Evolutionary conservation across 2,329 filamentous ascomycete species (phyloP).

Genomic region (Pyricularia sp.): DNA sequence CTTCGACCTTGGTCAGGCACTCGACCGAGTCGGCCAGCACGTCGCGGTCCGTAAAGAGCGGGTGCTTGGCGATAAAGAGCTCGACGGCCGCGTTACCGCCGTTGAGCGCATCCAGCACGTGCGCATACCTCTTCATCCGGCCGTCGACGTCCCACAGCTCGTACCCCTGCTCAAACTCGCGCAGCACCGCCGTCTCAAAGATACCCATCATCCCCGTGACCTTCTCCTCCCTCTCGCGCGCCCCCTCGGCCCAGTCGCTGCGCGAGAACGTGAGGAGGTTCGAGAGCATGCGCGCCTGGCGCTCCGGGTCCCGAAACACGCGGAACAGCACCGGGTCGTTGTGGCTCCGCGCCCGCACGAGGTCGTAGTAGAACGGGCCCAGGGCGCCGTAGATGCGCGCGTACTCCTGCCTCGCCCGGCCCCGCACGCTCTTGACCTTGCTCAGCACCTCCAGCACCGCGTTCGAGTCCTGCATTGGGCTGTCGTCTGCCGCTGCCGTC

Average conservation of each 20-base stretch:
- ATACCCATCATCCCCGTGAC: slow-evolving; percentile 66
- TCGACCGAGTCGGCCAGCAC: slow-evolving; percentile 61
- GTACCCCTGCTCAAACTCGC: slow-evolving; percentile 90
- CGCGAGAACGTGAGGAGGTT: slow-evolving; percentile 71
- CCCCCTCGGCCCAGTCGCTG: slow-evolving; percentile 73
- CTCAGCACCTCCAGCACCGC: slow-evolving; percentile 61
- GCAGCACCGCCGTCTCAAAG: slow-evolving; percentile 83
- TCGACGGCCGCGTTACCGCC: slow-evolving; percentile 72
- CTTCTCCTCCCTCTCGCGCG: slow-evolving; percentile 60
- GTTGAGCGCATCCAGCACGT: slow-evolving; percentile 74
- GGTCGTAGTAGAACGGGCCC: slow-evolving; percentile 80
- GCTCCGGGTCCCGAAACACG: slow-evolving; percentile 77
- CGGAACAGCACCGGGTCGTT: slow-evolving; percentile 79
- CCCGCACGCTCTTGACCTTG: slow-evolving; percentile 67
- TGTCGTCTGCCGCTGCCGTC: slow-evolving; percentile 24
- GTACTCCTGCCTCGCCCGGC: slow-evolving; percentile 80
- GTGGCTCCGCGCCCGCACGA: slow-evolving; percentile 61
- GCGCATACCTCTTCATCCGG: slow-evolving; percentile 79
- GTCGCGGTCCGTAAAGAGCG: slow-evolving; percentile 66
- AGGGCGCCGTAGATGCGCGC: slow-evolving; percentile 84
- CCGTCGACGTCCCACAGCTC: slow-evolving; percentile 83
- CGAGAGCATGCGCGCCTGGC: slow-evolving; percentile 81
- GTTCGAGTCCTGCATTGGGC: slow-evolving; percentile 47
- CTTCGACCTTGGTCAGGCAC: slow-evolving; percentile 60
- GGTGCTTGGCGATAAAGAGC: slow-evolving; percentile 81